Base-by-base conservation (phyloP, 1,139 yeast species). In the Saccharomyces hybrid region DNA sequence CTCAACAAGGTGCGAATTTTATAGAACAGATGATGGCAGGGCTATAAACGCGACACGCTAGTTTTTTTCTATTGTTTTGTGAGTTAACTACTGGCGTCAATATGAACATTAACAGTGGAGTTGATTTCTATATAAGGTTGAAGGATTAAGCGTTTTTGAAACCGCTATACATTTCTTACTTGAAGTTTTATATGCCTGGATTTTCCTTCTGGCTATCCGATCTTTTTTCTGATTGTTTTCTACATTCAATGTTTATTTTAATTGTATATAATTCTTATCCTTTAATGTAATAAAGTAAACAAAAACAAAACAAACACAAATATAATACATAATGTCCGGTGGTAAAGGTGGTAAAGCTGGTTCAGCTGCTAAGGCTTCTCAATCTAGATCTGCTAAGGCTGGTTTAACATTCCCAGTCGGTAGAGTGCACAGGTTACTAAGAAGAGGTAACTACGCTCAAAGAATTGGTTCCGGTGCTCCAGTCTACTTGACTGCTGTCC, bases 341-440 rank as follows among this genome's bases (percentile, higher is more conserved):
- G 97, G 97, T 76, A 90, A 91, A 85, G 97, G 97, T 76, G 90
- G 90, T 71, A 90, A 90, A 80, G 96, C 96, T 73, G 95, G 96
- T 70, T 79, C 95, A 65, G 73, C 88, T 65, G 91, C 90, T 73
- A 91, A 91, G 79, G 90, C 95, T 68, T 86, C 97, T 70, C 93
- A 93, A 77, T 87, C 97, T 56, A 90, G 98, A 83, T 91, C 98
- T 67, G 85, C 96, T 61, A 91, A 89, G 81, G 97, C 98, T 73
- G 98, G 97, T 75, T 84, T 91, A 74, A 88, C 96, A 68, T 91
- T 91, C 95, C 98, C 98, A 78, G 98, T 91, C 67, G 98, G 98
- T 77, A 91, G 98, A 85, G 95, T 91, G 65, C 97, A 91, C 82
- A 85, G 97, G 81, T 83, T 90, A 70, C 80, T 91, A 71, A 88